Base-by-base conservation (phyloP, 345 rosid genomes). In the Brassica rapa region DNA sequence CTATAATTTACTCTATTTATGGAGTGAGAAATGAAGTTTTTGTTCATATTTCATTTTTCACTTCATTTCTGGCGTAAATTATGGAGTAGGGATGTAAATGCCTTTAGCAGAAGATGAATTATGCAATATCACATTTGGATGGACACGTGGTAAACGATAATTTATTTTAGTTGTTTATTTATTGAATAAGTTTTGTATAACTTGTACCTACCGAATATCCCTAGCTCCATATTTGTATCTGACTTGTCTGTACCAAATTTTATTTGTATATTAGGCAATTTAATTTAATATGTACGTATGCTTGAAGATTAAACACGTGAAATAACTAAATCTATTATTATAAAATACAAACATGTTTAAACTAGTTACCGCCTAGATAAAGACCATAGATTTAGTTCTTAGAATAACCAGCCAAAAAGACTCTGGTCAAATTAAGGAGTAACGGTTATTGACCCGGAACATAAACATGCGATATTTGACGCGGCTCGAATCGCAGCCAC, bases 101-200 rank as follows among this genome's bases (percentile, higher is more conserved):
- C 32, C 5, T 33, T 16, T 46, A 61, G 27, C 16, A 21, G 24
- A 10, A 32, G 63, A 32, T 24, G 69, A 61, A 68, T 39, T 39
- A 62, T 76, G 74, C 55, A 69, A 49, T 49, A 49, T 32, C 21
- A 69, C 74, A 76, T 74, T 69, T 69, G 70, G 69, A 61, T 69
- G 62, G 63, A 11, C 55, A 77, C 75, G 70, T 77, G 80, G 69
- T 69, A 46, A 43, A 76, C 27, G 55, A 61, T 33, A 49, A n/a
- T 46, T 30, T 39, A 37, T 16, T 9, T 39, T 39, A 39, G 46
- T 39, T 39, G 46, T 39, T 39, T 39, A 39, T 39, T 39, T 2
- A 39, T 39, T 39, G 46, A 39, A 39, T 39, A 39, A 39, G 46
- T 39, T 39, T 39, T 10, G 14, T 8, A 39, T 39, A 39, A 39